phyloP scores from a whole-genome alignment of 164 flowering plant genomes.

The Protea cynaroides region DNA sequence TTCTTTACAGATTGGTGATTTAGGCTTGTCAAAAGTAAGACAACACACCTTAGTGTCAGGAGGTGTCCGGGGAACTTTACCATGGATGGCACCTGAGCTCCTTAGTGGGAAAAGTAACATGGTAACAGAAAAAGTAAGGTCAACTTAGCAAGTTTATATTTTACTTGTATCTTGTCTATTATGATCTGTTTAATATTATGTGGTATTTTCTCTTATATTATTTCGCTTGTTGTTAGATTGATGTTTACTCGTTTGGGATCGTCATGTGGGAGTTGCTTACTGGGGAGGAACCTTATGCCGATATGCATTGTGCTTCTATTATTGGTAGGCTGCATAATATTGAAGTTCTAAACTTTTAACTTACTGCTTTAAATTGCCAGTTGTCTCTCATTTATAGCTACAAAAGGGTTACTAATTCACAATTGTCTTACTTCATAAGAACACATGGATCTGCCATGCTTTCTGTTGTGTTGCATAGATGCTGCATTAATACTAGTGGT shows the following conservation, averaged over 20 bases:
- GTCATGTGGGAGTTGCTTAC: conserved; percentile 99
- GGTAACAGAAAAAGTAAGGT: conserved; percentile 85
- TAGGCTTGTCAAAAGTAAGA: conserved; percentile 89
- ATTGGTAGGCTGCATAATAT: conserved; percentile 49
- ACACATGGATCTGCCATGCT: no score
- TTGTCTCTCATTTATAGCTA: not conserved
- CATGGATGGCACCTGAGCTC: conserved; percentile 99
- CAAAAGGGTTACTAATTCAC: not conserved
- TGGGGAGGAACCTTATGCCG: conserved; percentile 92
- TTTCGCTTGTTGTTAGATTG: conserved; percentile 49
- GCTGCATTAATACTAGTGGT: no score
- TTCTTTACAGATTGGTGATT: conserved; percentile 75
- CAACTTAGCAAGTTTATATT: not conserved
- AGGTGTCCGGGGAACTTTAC: conserved; percentile 96
- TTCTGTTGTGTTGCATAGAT: no score
- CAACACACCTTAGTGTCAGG: conserved; percentile 94
- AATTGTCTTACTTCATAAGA: no score
- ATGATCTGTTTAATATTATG: not conserved
- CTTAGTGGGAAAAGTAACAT: conserved; percentile 87
- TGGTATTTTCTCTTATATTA: not conserved
- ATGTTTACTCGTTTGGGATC: conserved; percentile 90
- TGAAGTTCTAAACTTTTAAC: not conserved
- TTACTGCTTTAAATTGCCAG: not conserved
- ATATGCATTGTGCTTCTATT: conserved; percentile 87
- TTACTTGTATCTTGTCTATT: not conserved